These are phyloP conservation scores for Malbranchea zuffiana DNA, from an alignment of 2,329 filamentous ascomycete species.

Conservation along the genomic window DNA sequence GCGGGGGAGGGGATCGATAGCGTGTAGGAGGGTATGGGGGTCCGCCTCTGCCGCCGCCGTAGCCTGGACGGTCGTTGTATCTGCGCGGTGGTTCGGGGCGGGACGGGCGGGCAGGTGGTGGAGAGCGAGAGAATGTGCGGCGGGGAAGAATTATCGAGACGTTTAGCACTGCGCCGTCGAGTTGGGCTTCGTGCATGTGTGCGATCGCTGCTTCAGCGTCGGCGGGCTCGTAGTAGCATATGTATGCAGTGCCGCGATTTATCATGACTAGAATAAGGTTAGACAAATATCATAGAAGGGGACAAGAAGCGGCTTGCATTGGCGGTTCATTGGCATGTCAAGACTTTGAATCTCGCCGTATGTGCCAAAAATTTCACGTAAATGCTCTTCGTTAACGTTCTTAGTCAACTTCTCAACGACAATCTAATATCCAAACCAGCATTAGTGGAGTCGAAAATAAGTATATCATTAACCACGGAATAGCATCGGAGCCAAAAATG, in stretches of 20 bases:
- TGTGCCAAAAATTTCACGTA: constrained; percentile 81
- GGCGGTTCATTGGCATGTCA: constrained; percentile 78
- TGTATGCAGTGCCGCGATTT: constrained; percentile 88
- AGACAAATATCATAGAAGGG: constrained; percentile 4
- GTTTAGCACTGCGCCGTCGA: constrained; percentile 71
- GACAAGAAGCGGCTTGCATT: constrained; percentile 48
- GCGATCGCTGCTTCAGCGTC: constrained; percentile 83
- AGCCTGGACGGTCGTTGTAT: too few species aligned
- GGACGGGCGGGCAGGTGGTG: constrained; percentile 52
- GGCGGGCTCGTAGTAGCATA: constrained; percentile 64
- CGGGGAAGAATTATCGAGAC: constrained; percentile 82
- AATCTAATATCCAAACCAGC: constrained; percentile 49
- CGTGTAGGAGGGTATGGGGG: constrained; percentile 18
- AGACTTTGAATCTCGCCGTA: constrained; percentile 81
- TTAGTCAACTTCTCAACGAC: constrained; percentile 93
- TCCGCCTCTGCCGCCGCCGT: constrained; percentile 1
- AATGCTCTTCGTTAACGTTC: constrained; percentile 79
- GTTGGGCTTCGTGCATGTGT: constrained; percentile 95
- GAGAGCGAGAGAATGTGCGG: constrained; percentile 69
- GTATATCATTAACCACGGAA: neutral
- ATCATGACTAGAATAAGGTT: constrained; percentile 53
- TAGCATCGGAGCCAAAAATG: neutral
- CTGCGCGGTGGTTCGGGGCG: constrained; percentile 12
- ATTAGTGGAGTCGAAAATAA: neutral
- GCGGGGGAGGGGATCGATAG: constrained; percentile 27